Percentiles rank a stretch among this genome's conserved stretches.
These are phyloP conservation scores for Dalechampia spathulata DNA, from an alignment of 441 rosid genomes.

Conservation along the genomic window DNA sequence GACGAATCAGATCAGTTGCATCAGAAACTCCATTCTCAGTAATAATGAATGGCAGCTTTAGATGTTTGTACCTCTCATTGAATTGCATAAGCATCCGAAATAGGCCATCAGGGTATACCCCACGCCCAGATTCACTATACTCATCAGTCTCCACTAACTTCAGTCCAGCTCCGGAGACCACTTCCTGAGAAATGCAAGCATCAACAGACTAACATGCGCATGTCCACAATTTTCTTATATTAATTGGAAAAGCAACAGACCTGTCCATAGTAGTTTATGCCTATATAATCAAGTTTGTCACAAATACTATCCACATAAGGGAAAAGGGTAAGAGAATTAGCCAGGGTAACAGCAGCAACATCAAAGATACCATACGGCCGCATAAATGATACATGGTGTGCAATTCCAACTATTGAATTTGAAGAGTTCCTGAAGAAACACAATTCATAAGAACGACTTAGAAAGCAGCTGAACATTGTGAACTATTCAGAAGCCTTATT, in stretches of 20 bases:
- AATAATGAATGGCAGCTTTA: constrained; percentile 70
- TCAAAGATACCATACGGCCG: constrained; percentile 94
- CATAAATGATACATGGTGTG: constrained; percentile 89
- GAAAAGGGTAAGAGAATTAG: constrained; percentile 67
- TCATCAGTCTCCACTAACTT: constrained; percentile 89
- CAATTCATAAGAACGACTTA: not conserved
- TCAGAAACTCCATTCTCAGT: constrained; percentile 90
- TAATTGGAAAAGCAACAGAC: constrained; percentile 34
- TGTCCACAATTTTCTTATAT: not conserved
- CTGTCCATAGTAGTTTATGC: constrained; percentile 97
- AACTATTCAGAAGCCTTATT: not conserved
- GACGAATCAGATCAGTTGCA: constrained; percentile 80
- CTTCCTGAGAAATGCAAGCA: constrained; percentile 53
- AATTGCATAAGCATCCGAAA: constrained; percentile 65
- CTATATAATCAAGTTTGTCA: constrained; percentile 76
- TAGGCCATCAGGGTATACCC: constrained; percentile 92
- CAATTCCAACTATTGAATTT: constrained; percentile 64
- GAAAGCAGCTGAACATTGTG: not conserved
- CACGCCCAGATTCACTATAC: constrained; percentile 97
- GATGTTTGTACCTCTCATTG: constrained; percentile 78
- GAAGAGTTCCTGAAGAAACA: constrained; percentile 31
- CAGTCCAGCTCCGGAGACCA: constrained; percentile 66
- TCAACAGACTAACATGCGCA: constrained; percentile 6
- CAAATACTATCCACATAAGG: constrained; percentile 68
- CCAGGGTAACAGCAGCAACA: constrained; percentile 67